These are phyloP conservation scores for Durusdinium trenchii DNA, from an alignment of 73 alveolate species.

Conservation along the genomic window DNA sequence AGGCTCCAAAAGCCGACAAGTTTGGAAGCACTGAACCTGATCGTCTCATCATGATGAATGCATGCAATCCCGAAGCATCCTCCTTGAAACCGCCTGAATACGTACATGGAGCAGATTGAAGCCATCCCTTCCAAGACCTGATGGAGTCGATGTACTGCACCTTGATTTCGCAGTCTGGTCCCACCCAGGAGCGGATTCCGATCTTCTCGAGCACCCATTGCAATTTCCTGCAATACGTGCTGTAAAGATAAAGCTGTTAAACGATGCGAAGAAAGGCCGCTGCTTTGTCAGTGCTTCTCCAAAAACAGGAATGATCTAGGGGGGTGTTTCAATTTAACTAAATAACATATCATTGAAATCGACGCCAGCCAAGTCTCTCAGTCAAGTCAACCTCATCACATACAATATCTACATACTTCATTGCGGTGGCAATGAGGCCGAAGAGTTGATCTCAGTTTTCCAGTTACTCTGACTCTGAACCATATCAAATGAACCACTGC, in stretches of 20 bases:
- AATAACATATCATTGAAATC: too few relatives aligned
- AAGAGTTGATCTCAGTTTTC: neutral
- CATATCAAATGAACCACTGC: neutral
- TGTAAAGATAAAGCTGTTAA: neutral
- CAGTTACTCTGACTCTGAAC: neutral
- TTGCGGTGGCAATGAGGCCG: neutral
- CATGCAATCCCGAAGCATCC: neutral
- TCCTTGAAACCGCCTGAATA: neutral
- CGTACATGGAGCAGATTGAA: neutral
- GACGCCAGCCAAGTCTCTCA: neutral
- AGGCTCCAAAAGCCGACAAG: too few relatives aligned
- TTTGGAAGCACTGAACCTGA: neutral
- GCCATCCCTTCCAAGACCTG: neutral
- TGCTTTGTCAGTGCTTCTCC: too few relatives aligned
- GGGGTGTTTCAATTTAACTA: neutral
- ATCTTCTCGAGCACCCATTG: too few relatives aligned
- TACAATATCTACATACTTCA: neutral
- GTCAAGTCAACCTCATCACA: neutral
- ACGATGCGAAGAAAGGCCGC: neutral
- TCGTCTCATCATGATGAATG: neutral
- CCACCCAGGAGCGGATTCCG: neutral
- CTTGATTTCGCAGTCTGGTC: neutral
- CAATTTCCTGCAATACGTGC: neutral
- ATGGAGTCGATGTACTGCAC: neutral
- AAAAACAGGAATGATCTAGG: too few relatives aligned